Evolutionary conservation across 192 early-diverging fungal species (phyloP).

Genomic region (Dispira simplex): DNA sequence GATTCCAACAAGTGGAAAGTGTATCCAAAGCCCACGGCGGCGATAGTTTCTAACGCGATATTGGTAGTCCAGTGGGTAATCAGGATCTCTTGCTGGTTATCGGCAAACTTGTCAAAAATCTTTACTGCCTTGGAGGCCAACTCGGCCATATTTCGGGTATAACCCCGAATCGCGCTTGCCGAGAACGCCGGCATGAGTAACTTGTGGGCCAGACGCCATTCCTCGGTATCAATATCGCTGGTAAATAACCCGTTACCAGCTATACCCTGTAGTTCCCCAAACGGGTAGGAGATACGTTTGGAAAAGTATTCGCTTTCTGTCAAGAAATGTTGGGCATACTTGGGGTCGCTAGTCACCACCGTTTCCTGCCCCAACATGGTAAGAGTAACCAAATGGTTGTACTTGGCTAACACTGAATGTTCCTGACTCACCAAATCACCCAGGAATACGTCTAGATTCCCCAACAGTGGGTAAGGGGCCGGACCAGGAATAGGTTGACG

Average conservation of each 20-base stretch:
- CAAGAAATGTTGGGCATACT: constrained; percentile 21
- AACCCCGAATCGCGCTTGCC: constrained; percentile 23
- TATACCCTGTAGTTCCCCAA: constrained; percentile 26
- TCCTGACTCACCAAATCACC: neutral
- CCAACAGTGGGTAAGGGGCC: constrained; percentile 6
- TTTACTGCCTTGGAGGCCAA: constrained; percentile 18
- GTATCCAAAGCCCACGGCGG: constrained; percentile 35
- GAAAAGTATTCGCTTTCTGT: constrained; percentile 37
- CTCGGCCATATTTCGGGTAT: constrained; percentile 24
- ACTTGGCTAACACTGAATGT: neutral
- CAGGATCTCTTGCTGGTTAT: constrained; percentile 17
- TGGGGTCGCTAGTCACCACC: constrained; percentile 22
- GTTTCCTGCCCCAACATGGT: neutral
- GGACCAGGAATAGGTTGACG: constrained; percentile 2
- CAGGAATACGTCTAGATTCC: constrained; percentile 7
- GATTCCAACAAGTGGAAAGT: constrained; percentile 28
- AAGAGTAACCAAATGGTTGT: neutral
- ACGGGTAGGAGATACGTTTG: constrained; percentile 23
- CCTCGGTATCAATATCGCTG: constrained; percentile 25
- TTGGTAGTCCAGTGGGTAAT: constrained; percentile 34
- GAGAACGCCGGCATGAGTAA: constrained; percentile 40
- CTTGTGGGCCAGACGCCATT: constrained; percentile 40
- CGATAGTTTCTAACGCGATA: constrained; percentile 39
- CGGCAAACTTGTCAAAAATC: constrained; percentile 19
- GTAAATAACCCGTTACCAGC: constrained; percentile 36